A percentile compares a stretch with the other conserved stretches of the same genome.
phyloP scores from a whole-genome alignment of 805 yeast species.

The Pichia membranifaciens region DNA sequence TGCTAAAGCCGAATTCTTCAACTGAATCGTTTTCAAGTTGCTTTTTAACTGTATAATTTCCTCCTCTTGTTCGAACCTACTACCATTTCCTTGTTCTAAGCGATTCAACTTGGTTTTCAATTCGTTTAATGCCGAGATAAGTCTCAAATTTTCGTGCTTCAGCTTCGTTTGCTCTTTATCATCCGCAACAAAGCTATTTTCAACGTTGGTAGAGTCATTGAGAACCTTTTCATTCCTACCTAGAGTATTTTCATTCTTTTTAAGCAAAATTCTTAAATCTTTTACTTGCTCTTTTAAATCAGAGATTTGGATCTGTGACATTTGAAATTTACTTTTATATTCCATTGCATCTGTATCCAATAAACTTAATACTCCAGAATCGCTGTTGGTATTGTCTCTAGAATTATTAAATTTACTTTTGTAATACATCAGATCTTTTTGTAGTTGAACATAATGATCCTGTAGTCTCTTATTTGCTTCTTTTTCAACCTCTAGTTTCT shows the following conservation, averaged over 20 bases:
- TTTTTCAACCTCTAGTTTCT: slow-evolving; percentile 23
- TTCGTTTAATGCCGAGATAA: slow-evolving; percentile 32
- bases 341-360: slow-evolving; percentile 17
- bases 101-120: slow-evolving; percentile 31
- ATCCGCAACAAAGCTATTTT: neutral
- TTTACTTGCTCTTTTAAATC: slow-evolving; percentile 33
- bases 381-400: slow-evolving; percentile 28
- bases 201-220: slow-evolving; percentile 1
- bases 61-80: slow-evolving; percentile 30
- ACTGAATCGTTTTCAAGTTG: slow-evolving; percentile 48
- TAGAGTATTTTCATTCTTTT: slow-evolving; percentile 11
- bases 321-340: slow-evolving; percentile 41
- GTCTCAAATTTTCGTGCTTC: slow-evolving; percentile 31
- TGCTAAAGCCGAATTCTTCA: slow-evolving; percentile 51
- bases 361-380: slow-evolving; percentile 30
- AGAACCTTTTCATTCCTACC: slow-evolving; percentile 9
- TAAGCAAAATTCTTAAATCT: slow-evolving; percentile 16
- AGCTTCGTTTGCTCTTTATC: slow-evolving; percentile 23
- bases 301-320: slow-evolving; percentile 40
- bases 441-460: slow-evolving; percentile 28
- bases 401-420: slow-evolving; percentile 18
- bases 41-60: slow-evolving; percentile 43
- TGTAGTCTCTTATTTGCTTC: slow-evolving; percentile 30
- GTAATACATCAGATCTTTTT: slow-evolving; percentile 30
- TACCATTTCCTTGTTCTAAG: slow-evolving; percentile 23